These are phyloP conservation scores for Dispira simplex DNA, from an alignment of 192 early-diverging fungal genomes.

Conservation along the genomic window DNA sequence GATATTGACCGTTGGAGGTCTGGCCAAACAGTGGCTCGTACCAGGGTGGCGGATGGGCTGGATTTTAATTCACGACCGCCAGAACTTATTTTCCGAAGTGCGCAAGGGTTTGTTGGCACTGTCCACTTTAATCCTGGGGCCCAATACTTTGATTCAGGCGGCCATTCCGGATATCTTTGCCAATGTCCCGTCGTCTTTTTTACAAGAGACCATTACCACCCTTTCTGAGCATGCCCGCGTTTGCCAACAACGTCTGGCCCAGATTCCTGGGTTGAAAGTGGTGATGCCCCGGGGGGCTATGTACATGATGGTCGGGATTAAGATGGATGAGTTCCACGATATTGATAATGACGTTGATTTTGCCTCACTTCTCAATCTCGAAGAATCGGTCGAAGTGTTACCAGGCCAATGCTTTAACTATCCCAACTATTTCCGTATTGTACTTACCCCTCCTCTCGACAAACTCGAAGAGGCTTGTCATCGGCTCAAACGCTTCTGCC, in stretches of 20 bases:
- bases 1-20: conserved; percentile 63
- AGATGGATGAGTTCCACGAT: conserved; percentile 48
- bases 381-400: conserved; percentile 71
- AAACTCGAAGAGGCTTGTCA: conserved; percentile 52
- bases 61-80: conserved; percentile 65
- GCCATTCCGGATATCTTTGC: conserved; percentile 65
- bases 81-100: conserved; percentile 27
- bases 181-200: conserved; percentile 48
- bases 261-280: conserved; percentile 53
- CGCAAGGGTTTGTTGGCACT: conserved; percentile 56
- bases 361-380: conserved; percentile 59
- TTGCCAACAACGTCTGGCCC: conserved; percentile 38
- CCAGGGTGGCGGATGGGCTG: conserved; percentile 92
- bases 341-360: conserved; percentile 68
- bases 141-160: conserved; percentile 63
- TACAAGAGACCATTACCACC: conserved; percentile 46
- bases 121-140: conserved; percentile 62
- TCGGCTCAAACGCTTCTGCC: conserved; percentile 68
- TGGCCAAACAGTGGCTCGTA: conserved; percentile 80
- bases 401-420: conserved; percentile 77
- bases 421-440: conserved; percentile 63
- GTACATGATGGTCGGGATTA: conserved; percentile 79
- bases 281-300: conserved; percentile 83
- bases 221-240: conserved; percentile 55
- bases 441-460: conserved; percentile 64